phyloP scores from a whole-genome alignment of 768 basidiomycete species.

The Mycena floridula region DNA sequence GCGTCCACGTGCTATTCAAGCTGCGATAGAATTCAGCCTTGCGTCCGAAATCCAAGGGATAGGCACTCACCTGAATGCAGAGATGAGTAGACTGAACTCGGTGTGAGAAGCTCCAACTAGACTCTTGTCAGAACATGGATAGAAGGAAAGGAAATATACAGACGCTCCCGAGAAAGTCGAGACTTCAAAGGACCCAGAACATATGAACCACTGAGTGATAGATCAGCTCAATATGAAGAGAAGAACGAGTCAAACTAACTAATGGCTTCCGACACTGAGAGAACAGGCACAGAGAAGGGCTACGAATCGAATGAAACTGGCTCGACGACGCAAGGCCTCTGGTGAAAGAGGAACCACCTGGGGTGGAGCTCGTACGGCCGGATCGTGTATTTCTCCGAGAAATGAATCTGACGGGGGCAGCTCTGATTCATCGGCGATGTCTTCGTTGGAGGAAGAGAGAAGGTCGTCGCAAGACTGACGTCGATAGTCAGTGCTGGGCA shows the following conservation, averaged over 20 bases:
- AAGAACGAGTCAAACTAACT: slow-evolving; percentile 36
- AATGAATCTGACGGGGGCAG: too few species aligned
- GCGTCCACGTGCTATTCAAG: slow-evolving; percentile 50
- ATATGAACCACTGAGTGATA: slow-evolving; percentile 50
- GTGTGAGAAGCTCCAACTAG: slow-evolving; percentile 70
- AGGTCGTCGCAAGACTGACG: slow-evolving; percentile 23
- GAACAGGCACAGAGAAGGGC: slow-evolving; percentile 70
- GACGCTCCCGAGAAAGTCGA: slow-evolving; percentile 57
- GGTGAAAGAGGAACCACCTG: not conserved
- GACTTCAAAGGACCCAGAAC: slow-evolving; percentile 78
- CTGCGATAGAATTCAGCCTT: not conserved
- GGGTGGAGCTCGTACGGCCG: not conserved
- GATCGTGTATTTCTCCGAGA: too few species aligned
- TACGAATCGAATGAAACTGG: slow-evolving; percentile 46
- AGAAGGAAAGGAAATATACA: too few species aligned
- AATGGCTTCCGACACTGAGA: slow-evolving; percentile 72
- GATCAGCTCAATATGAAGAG: slow-evolving; percentile 1
- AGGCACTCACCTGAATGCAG: slow-evolving; percentile 72
- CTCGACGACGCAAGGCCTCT: too few species aligned
- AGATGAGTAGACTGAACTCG: slow-evolving; percentile 72
- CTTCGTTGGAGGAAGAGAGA: slow-evolving; percentile 11
- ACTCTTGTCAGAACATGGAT: too few species aligned
- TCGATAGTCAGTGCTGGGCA: slow-evolving; percentile 20
- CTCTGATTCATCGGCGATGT: too few species aligned
- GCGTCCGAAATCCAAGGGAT: slow-evolving; percentile 56